Evolutionary conservation across 805 yeast genomes (phyloP), one percentile per base, ranked within the genome.

Genomic region (Saturnispora saitoi): DNA sequence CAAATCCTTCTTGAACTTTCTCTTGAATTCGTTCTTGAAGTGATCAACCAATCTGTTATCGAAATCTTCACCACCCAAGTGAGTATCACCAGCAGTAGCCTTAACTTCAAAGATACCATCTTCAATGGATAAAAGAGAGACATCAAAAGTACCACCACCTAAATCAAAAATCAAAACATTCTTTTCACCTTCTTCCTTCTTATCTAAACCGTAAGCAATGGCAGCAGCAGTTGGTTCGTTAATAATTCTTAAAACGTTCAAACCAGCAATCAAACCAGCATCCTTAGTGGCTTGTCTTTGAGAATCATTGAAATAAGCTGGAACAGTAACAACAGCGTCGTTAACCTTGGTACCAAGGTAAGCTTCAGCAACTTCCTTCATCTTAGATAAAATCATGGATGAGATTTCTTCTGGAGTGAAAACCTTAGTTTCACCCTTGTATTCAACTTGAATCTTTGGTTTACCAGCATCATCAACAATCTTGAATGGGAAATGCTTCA

Each of bases 331-430:
- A 31, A 86, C 93, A 4, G 93, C 93, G 57, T 81, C 82, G 51
- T 75, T 75, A 17, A 83, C 74, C 20, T 70, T 61, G 52, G 68
- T 66, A 54, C 74, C 73, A 36, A 81, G 60, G 59, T 78, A 78
- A 15, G 73, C 64, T 61, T 80, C 82, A 17, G 91, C 89, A 39
- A 78, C 71, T 53, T 70, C 73, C 64, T 75, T 81, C 85, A 83
- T 79, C 62, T 81, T 79, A 52, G 73, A 70, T 53, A 83, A 69
- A 32, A 83, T 77, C 96, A 90, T 89, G 15, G 95, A 85, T 29
- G 96, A 87, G 63, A 89, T 80, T 72, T 89, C 96, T 73, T 89
- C 96, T 47, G 97, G 96, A 48, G 95, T 80, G 76, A 90, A 89
- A 10, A 75, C 75, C 74, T 89, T 90, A 62, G 81, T 79, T 72